phyloP scores from a whole-genome alignment of 805 yeast species.

The Wickerhamiella spandovensis region DNA sequence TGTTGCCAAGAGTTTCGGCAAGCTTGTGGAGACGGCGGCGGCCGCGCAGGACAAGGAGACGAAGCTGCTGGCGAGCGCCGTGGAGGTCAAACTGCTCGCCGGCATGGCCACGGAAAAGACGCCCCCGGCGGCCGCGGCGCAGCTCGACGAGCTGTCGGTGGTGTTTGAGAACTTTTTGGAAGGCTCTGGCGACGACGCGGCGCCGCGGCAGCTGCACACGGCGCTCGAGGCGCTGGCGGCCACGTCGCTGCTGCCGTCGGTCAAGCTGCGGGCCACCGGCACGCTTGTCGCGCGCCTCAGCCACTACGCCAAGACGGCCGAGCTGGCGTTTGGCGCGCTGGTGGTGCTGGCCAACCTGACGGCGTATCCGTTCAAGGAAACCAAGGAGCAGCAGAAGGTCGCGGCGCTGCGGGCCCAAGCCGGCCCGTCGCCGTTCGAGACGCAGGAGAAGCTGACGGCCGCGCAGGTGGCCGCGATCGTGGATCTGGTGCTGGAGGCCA shows the following conservation, averaged over 20 bases:
- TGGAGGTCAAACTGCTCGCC: conserved; percentile 24
- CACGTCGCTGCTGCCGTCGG: conserved; percentile 22
- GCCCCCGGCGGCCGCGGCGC: conserved; percentile 12
- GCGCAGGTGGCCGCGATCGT: conserved; percentile 17
- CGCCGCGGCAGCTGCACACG: conserved; percentile 5
- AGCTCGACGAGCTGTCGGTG: conserved; percentile 20
- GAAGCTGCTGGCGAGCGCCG: conserved; percentile 23
- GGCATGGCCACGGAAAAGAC: conserved; percentile 15
- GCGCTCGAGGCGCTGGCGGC: conserved; percentile 28
- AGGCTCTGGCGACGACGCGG: not conserved
- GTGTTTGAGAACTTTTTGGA: conserved; percentile 19
- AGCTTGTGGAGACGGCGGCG: conserved; percentile 16
- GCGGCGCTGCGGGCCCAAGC: conserved; percentile 20
- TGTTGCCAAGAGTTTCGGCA: conserved; percentile 17
- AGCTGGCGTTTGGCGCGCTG: conserved; percentile 22
- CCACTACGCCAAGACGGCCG: not conserved
- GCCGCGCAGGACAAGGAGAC: conserved; percentile 13
- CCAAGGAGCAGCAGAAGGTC: conserved; percentile 21
- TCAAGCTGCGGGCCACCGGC: conserved; percentile 18
- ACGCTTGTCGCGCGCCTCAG: conserved; percentile 4
- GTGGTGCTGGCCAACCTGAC: conserved; percentile 22
- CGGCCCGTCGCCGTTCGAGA: conserved; percentile 15
- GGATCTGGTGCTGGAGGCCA: conserved; percentile 18
- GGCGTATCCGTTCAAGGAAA: conserved; percentile 21
- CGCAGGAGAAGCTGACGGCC: conserved; percentile 9